Evolutionary conservation across 441 rosid species (phyloP), one percentile per base, ranked within the genome.

Genomic region (Eruca vesicaria): DNA sequence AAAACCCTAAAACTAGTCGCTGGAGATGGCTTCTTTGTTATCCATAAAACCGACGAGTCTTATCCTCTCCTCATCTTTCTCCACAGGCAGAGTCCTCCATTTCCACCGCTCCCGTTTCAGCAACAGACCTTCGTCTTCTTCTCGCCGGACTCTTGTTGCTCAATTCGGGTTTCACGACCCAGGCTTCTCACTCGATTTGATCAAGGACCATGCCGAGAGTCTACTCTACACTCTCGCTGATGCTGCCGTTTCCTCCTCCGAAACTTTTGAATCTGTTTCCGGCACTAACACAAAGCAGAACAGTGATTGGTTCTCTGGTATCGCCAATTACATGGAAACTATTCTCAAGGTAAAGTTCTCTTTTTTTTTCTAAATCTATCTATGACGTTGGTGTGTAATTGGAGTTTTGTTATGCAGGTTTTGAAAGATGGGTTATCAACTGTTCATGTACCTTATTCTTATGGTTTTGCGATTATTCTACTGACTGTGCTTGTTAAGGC

Each of bases 401-500:
- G 35, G 64, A 15, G 61, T 43, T 56, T 48, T 16, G 23, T 20
- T 38, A 33, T 81, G 68, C 84, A 94, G 98, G 90, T 94, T 77
- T 84, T 94, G 75, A 83, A 89, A 81, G 89, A 86, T 78, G 98
- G 97, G 67, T 70, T 94, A 12, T 87, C 98, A 18, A 65, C 90
- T 76, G 33, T 94, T 65, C 86, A 92, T 59, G 87, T 89, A 9
- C 96, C 98, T 1, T 92, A 92, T 56, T 79, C 98, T 0, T 94
- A 92, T 79, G 99, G 99, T 3, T 94, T 94, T 58, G 97, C 99
- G 43, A 90, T 94, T 73, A n/a, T n/a, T n/a, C n/a, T n/a, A n/a
- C n/a, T n/a, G n/a, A n/a, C n/a, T n/a, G n/a, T n/a, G n/a, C n/a
- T 88, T 76, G 99, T 95, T 63, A 95, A 95, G 82, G 96, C 98